Conservation (phyloP, 1,284 basidiomycete genomes). For the Heimioporus retisporus region DNA sequence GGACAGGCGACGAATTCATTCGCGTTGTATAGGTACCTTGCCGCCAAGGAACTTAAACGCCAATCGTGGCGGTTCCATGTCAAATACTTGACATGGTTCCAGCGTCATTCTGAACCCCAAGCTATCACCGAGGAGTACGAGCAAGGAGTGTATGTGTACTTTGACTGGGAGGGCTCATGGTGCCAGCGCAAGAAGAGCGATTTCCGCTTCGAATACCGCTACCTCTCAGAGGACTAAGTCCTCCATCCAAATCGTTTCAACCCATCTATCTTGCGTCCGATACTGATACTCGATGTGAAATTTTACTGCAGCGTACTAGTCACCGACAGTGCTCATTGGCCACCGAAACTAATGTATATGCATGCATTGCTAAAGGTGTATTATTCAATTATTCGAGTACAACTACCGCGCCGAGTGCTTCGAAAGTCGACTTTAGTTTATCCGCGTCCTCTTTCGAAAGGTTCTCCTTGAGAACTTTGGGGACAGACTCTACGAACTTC, state of each 20-base stretch:
- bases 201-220: conserved; percentile 96
- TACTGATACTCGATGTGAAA: conserved; percentile 35
- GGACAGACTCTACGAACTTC: conserved; percentile 98
- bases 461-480: conserved; percentile 96
- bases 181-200: conserved; percentile 99
- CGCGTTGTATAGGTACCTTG: conserved; percentile 77
- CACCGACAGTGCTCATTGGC: conserved; percentile 22
- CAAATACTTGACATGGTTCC: conserved; percentile 99
- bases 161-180: conserved; percentile 98
- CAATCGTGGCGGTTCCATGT: conserved; percentile 99
- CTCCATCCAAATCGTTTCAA: not conserved
- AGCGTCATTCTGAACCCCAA: conserved; percentile 98
- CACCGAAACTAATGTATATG: conserved; percentile 25
- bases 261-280: conserved; percentile 14
- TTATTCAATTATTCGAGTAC: conserved; percentile 72
- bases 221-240: conserved; percentile 85
- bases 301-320: conserved; percentile 33
- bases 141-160: conserved; percentile 98
- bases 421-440: conserved; percentile 94
- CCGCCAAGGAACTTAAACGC: conserved; percentile 97
- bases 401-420: conserved; percentile 91
- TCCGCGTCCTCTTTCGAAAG: conserved; percentile 98
- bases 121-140: conserved; percentile 99
- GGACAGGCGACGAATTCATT: conserved; percentile 15
- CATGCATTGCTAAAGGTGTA: conserved; percentile 22